A percentile compares a stretch with the other conserved stretches of the same genome.
Conservation (phyloP, 768 basidiomycete species). For the Dentipellis sp. region DNA sequence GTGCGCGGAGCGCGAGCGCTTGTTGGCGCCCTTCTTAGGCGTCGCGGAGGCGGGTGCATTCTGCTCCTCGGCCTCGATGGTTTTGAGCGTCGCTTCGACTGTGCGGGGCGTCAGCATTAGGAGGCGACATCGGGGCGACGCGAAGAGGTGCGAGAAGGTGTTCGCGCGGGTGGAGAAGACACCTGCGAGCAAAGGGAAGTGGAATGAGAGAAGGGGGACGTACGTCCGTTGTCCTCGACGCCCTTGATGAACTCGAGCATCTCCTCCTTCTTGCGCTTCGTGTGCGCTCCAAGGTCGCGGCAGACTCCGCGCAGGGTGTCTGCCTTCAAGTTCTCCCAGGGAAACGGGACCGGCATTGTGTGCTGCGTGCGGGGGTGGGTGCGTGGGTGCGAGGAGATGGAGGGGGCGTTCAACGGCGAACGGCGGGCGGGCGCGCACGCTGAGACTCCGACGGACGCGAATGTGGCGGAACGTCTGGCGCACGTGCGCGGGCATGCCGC, state of each 20-base stretch:
- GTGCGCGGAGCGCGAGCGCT: constrained; percentile 7
- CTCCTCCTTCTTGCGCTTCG: constrained; percentile 11
- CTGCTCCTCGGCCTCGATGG: constrained; percentile 11
- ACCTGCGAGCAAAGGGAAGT: not conserved
- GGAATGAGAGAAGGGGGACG: constrained; percentile 4
- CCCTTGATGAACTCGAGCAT: constrained; percentile 16
- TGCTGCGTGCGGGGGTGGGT: too few species aligned
- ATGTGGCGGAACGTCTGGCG: too few species aligned
- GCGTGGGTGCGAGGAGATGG: too few species aligned
- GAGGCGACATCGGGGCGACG: not conserved
- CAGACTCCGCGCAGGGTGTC: constrained; percentile 18
- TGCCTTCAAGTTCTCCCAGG: constrained; percentile 17
- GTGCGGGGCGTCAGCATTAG: not conserved
- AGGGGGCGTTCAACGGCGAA: too few species aligned
- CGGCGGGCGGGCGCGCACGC: too few species aligned
- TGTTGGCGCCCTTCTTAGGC: not conserved
- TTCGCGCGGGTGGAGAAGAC: not conserved
- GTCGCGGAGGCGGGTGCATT: not conserved
- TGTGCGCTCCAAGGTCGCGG: constrained; percentile 17
- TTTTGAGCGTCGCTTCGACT: constrained; percentile 13
- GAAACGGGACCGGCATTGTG: constrained; percentile 3
- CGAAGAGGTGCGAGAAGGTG: not conserved
- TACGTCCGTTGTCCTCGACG: constrained; percentile 17
- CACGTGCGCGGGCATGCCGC: too few species aligned
- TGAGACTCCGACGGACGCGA: too few species aligned